A percentile compares a stretch with the other conserved stretches of the same genome.
These are phyloP conservation scores for Trichoderma virens DNA, from an alignment of 495 filamentous ascomycete species.

Conservation along the genomic window DNA sequence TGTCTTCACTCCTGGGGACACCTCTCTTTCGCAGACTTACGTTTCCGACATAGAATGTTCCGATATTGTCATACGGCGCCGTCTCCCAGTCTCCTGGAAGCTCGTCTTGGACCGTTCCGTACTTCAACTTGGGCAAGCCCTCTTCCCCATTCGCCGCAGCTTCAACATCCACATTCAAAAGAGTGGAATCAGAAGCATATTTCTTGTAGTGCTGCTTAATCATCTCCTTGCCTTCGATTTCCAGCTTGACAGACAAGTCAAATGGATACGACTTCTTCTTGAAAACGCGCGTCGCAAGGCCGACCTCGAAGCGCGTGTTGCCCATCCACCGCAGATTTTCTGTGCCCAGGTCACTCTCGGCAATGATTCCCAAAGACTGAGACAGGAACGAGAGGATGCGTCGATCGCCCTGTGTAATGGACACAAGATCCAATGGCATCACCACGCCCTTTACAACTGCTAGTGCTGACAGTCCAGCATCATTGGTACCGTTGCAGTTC, in stretches of 20 bases:
- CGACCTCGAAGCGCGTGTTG: slow-evolving; percentile 71
- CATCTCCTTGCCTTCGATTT: slow-evolving; percentile 63
- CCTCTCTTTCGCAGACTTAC: slow-evolving; percentile 33
- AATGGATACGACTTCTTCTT: slow-evolving; percentile 74
- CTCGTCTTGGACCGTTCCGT: slow-evolving; percentile 69
- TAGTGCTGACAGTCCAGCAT: slow-evolving; percentile 67
- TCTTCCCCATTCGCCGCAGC: slow-evolving; percentile 19
- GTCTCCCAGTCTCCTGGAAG: slow-evolving; percentile 67
- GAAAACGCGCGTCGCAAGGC: slow-evolving; percentile 65
- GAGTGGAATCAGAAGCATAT: neutral
- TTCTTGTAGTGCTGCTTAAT: slow-evolving; percentile 67
- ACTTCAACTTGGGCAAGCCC: slow-evolving; percentile 64
- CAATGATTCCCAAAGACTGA: slow-evolving; percentile 83
- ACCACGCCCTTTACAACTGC: slow-evolving; percentile 76
- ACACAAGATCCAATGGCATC: slow-evolving; percentile 76
- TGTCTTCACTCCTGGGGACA: neutral
- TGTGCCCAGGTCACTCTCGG: slow-evolving; percentile 80
- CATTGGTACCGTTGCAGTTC: slow-evolving; percentile 78
- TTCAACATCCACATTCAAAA: slow-evolving; percentile 20
- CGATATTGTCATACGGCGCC: slow-evolving; percentile 63
- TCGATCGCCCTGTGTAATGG: slow-evolving; percentile 69
- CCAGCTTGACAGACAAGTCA: slow-evolving; percentile 76
- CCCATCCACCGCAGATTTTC: slow-evolving; percentile 94
- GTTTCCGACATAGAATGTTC: slow-evolving; percentile 92
- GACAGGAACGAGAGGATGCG: slow-evolving; percentile 82